Evolutionary conservation across 2,329 filamentous ascomycete species (phyloP).

Genomic region (Neonectria punicea): DNA sequence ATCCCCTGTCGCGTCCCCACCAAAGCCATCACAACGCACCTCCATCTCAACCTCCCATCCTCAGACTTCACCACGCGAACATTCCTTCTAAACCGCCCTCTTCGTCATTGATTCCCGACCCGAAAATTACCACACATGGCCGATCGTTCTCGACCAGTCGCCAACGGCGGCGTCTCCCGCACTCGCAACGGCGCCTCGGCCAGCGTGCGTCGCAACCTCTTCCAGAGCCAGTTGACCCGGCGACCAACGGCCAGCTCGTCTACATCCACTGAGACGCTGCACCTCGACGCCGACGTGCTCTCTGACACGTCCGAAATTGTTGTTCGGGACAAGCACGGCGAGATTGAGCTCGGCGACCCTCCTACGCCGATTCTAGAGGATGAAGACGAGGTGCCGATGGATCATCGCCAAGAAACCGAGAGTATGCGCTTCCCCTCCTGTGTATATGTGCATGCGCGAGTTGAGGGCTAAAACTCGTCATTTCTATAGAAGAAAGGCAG

Average conservation of each 20-base stretch:
- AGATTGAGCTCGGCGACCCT: slow-evolving; percentile 69
- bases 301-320: slow-evolving; percentile 67
- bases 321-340: slow-evolving; percentile 70
- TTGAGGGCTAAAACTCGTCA: slow-evolving; percentile 8
- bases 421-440: slow-evolving; percentile 50
- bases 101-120: not conserved
- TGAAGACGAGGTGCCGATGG: slow-evolving; percentile 64
- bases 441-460: not conserved
- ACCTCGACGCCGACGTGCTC: slow-evolving; percentile 59
- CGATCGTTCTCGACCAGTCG: slow-evolving; percentile 36
- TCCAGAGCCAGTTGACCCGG: slow-evolving; percentile 68
- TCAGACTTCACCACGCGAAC: slow-evolving; percentile 12
- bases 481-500: slow-evolving; percentile 65
- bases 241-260: slow-evolving; percentile 60
- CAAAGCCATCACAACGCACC: slow-evolving; percentile 36
- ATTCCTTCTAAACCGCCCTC: slow-evolving; percentile 10
- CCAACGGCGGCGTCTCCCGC: slow-evolving; percentile 34
- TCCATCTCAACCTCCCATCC: slow-evolving; percentile 19
- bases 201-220: slow-evolving; percentile 59
- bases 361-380: slow-evolving; percentile 64
- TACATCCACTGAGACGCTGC: slow-evolving; percentile 57
- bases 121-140: slow-evolving; percentile 29
- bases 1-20: slow-evolving; percentile 30
- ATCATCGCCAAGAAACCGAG: slow-evolving; percentile 67
- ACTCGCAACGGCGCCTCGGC: slow-evolving; percentile 24